These are phyloP conservation scores for Emergomyces orientalis DNA, from an alignment of 2,329 filamentous ascomycete genomes.

Conservation along the genomic window DNA sequence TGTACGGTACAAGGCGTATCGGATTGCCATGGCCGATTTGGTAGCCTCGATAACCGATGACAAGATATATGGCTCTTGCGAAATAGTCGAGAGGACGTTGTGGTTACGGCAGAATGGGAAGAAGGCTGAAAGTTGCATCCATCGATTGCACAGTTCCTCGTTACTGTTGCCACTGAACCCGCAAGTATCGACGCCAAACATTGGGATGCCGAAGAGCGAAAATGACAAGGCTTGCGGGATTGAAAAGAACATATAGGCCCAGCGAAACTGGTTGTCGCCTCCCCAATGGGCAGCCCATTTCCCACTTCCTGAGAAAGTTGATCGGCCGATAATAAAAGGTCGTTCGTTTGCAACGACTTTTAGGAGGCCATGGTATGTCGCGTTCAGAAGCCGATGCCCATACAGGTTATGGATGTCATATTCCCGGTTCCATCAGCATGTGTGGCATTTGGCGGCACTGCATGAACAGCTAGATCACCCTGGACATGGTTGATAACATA, in stretches of 20 bases:
- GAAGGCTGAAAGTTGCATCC: slow-evolving; percentile 65
- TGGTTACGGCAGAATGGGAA: slow-evolving; percentile 74
- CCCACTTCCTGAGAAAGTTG: slow-evolving; percentile 69
- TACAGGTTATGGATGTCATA: slow-evolving; percentile 80
- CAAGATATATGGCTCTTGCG: slow-evolving; percentile 67
- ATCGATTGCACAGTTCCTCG: slow-evolving; percentile 62
- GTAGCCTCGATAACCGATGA: slow-evolving; percentile 54
- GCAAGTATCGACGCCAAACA: slow-evolving; percentile 64
- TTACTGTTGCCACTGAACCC: slow-evolving; percentile 61
- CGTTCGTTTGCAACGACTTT: slow-evolving; percentile 57
- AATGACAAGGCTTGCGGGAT: slow-evolving; percentile 72
- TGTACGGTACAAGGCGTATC: slow-evolving; percentile 64
- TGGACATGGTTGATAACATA: slow-evolving; percentile 68
- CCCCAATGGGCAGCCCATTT: slow-evolving; percentile 75
- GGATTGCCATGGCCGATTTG: slow-evolving; percentile 58
- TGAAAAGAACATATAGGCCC: slow-evolving; percentile 64
- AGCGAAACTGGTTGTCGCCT: slow-evolving; percentile 62
- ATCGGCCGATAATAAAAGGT: slow-evolving; percentile 75
- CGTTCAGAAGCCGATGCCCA: slow-evolving; percentile 64
- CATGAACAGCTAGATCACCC: slow-evolving; percentile 58
- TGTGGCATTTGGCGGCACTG: slow-evolving; percentile 67
- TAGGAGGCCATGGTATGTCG: slow-evolving; percentile 63
- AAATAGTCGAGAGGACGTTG: slow-evolving; percentile 51
- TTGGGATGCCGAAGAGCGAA: slow-evolving; percentile 63
- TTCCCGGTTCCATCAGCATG: slow-evolving; percentile 62